Conservation (phyloP, 139 green algal species). For the Pseudopediastrum boryanum region DNA sequence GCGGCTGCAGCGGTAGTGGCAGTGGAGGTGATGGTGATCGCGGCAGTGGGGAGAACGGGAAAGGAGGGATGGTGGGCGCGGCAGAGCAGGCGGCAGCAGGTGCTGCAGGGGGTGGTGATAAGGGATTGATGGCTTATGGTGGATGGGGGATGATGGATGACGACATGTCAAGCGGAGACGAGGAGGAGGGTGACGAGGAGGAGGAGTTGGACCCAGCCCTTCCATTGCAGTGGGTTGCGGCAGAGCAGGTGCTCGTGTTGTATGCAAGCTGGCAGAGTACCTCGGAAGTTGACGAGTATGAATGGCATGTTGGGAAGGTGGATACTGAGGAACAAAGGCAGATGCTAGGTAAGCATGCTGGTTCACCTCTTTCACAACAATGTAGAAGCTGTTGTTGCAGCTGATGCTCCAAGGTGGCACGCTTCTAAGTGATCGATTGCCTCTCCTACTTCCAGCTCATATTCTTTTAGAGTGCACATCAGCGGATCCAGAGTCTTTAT, state of each 20-base stretch:
- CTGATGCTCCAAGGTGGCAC: neutral
- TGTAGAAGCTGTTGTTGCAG: neutral
- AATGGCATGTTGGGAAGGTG: neutral
- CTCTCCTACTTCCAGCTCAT: neutral
- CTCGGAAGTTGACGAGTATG: neutral
- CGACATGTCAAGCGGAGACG: no score
- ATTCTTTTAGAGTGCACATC: neutral
- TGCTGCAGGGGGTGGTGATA: no score
- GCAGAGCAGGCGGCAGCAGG: no score
- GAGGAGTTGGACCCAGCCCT: no score
- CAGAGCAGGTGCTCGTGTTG: constrained; percentile 3
- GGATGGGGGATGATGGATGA: no score
- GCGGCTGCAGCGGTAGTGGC: no score
- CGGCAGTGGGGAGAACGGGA: no score
- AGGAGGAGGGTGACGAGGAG: no score
- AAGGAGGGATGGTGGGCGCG: no score
- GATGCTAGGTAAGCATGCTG: neutral
- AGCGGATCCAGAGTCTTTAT: no score
- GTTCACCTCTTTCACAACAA: neutral
- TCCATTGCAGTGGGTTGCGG: neutral
- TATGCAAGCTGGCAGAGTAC: constrained; percentile 8
- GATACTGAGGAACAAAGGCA: neutral
- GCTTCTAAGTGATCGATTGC: neutral
- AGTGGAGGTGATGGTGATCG: no score
- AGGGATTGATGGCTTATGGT: no score